A percentile compares a stretch with the other conserved stretches of the same genome.
These are phyloP conservation scores for Sugiyamaella xylanicola DNA, from an alignment of 1,139 yeast species.

Conservation along the genomic window DNA sequence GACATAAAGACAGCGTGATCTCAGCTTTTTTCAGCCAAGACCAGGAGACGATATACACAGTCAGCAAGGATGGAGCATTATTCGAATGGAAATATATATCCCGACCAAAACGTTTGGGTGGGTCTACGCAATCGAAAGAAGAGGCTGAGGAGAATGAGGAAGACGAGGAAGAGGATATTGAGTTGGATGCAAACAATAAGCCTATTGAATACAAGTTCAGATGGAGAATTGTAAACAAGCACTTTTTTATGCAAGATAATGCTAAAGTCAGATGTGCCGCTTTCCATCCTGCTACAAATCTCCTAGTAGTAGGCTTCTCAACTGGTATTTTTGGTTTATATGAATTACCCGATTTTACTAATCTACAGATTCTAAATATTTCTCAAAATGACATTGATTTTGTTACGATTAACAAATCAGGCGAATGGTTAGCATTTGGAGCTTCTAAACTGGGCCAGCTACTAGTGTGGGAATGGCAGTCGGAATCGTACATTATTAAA, in stretches of 20 bases:
- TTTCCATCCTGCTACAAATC: constrained; percentile 70
- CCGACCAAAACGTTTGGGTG: constrained; percentile 45
- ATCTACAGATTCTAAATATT: constrained; percentile 86
- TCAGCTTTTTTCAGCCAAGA: constrained; percentile 82
- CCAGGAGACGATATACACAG: constrained; percentile 87
- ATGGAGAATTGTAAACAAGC: constrained; percentile 84
- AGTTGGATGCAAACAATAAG: constrained; percentile 43
- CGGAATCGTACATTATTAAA: constrained; percentile 89
- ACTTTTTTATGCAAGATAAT: constrained; percentile 65
- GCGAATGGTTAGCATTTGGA: constrained; percentile 98
- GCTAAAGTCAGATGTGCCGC: constrained; percentile 78
- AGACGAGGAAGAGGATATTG: constrained; percentile 44
- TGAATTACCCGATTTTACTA: constrained; percentile 72
- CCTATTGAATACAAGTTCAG: constrained; percentile 43
- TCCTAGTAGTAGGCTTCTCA: constrained; percentile 85
- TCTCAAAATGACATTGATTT: constrained; percentile 89
- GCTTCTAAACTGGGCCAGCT: constrained; percentile 90
- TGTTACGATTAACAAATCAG: constrained; percentile 75
- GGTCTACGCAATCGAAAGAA: not conserved
- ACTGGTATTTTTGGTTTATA: constrained; percentile 93
- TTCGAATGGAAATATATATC: constrained; percentile 86
- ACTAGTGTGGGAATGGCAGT: constrained; percentile 97
- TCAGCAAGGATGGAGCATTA: constrained; percentile 93
- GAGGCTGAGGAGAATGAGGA: constrained; percentile 43
- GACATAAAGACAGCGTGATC: constrained; percentile 87